These are phyloP conservation scores for Nannizzia gypsea DNA, from an alignment of 2,329 filamentous ascomycete species.

Conservation along the genomic window DNA sequence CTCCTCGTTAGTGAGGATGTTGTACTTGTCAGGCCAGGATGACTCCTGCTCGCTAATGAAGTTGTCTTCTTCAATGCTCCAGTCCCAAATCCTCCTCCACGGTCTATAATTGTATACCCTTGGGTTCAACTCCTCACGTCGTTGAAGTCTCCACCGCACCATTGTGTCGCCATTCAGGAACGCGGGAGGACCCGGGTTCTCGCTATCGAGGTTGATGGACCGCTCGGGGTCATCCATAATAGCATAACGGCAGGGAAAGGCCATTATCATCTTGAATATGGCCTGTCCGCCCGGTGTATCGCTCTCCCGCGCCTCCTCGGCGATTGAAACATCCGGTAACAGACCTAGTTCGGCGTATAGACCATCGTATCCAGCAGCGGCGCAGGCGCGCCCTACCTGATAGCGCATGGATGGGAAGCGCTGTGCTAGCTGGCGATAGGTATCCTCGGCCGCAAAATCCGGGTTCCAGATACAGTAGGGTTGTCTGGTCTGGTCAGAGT, in stretches of 20 bases:
- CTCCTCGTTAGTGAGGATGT: conserved; percentile 22
- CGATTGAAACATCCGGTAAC: conserved; percentile 31
- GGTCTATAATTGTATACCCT: background rate
- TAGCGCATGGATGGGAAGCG: conserved; percentile 28
- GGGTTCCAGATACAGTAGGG: conserved; percentile 38
- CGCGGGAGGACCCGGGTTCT: conserved; percentile 6
- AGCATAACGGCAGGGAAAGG: conserved; percentile 16
- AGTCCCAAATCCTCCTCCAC: background rate
- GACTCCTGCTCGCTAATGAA: background rate
- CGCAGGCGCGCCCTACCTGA: conserved; percentile 32
- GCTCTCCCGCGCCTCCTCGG: conserved; percentile 31
- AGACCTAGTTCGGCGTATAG: conserved; percentile 29
- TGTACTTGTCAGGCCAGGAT: conserved; percentile 10
- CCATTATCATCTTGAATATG: conserved; percentile 27
- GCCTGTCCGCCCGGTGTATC: conserved; percentile 10
- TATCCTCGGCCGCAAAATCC: conserved; percentile 26
- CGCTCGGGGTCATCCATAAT: conserved; percentile 31
- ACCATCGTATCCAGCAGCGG: conserved; percentile 27
- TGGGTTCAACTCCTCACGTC: conserved; percentile 8
- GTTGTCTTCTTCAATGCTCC: conserved; percentile 6
- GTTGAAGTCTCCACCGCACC: conserved; percentile 20
- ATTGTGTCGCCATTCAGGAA: conserved; percentile 29
- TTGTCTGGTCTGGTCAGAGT: background rate
- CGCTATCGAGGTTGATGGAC: conserved; percentile 12
- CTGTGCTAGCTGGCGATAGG: conserved; percentile 24